Percentiles rank a stretch among this genome's conserved stretches.
These are phyloP conservation scores for Fusarium heterosporum DNA, from an alignment of 2,329 filamentous ascomycete species.

Conservation along the genomic window DNA sequence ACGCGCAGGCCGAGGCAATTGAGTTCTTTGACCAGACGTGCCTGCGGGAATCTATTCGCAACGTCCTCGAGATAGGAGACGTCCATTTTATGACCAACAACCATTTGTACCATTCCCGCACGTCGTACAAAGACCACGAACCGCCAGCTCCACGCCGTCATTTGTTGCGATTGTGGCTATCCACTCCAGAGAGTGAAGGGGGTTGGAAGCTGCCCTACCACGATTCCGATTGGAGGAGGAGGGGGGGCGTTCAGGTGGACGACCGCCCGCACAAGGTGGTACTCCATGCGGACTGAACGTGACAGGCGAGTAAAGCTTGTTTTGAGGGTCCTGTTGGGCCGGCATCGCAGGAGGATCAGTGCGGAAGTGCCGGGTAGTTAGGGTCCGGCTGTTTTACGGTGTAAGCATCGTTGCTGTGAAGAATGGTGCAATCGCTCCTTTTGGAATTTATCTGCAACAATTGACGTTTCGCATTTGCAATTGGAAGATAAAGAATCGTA, in stretches of 20 bases:
- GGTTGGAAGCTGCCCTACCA: conserved; percentile 86
- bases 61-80: conserved; percentile 86
- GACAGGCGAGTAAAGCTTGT: neutral
- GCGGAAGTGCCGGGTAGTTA: no score
- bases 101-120: conserved; percentile 83
- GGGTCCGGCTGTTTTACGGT: no score
- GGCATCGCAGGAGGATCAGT: no score
- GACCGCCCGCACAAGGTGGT: conserved; percentile 22
- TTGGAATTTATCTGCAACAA: no score
- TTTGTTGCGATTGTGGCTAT: conserved; percentile 85
- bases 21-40: conserved; percentile 75
- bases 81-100: conserved; percentile 86
- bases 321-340: neutral
- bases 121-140: conserved; percentile 74
- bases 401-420: no score
- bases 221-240: conserved; percentile 83
- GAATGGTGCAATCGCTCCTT: no score
- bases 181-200: conserved; percentile 80
- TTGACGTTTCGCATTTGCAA: no score
- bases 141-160: conserved; percentile 77
- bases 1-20: conserved; percentile 71
- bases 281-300: conserved; percentile 14
- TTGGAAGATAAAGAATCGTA: no score
- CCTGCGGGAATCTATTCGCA: conserved; percentile 77
- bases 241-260: conserved; percentile 66